Conservation (phyloP, 192 early-diverging fungal genomes). For the Backusella tuberculispora region DNA sequence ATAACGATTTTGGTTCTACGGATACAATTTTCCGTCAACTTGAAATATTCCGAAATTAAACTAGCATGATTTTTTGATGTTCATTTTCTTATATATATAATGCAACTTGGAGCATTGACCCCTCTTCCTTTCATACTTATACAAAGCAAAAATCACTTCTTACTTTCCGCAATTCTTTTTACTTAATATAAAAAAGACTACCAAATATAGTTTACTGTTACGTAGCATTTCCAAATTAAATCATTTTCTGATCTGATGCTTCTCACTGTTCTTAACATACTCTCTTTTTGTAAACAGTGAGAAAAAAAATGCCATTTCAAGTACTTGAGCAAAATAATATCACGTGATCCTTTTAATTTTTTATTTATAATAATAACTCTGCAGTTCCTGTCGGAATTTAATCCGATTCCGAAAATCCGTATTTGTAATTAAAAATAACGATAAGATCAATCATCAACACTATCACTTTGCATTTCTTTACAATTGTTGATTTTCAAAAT, state of each 20-base stretch:
- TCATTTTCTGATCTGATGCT: neutral
- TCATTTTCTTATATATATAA: neutral
- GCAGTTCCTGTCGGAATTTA: neutral
- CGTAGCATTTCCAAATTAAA: neutral
- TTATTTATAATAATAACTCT: no score
- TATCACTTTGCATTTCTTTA: no score
- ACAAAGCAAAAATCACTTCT: neutral
- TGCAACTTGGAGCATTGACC: neutral
- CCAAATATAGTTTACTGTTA: neutral
- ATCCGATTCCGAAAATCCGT: neutral
- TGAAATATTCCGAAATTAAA: neutral
- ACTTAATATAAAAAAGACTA: neutral
- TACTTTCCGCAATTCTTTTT: neutral
- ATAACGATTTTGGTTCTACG: neutral
- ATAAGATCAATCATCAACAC: no score
- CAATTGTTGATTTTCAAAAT: no score
- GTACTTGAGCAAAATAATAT: neutral
- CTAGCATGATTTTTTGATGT: neutral
- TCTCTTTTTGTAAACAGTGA: neutral
- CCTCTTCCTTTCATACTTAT: neutral
- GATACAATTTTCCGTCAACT: neutral
- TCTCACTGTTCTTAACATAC: neutral
- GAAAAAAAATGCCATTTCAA: neutral
- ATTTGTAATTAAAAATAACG: slow-evolving; percentile 3
- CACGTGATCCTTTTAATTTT: no score